Conservation (phyloP, 2,329 filamentous ascomycete species). For the Sporothrix brunneoviolacea region DNA sequence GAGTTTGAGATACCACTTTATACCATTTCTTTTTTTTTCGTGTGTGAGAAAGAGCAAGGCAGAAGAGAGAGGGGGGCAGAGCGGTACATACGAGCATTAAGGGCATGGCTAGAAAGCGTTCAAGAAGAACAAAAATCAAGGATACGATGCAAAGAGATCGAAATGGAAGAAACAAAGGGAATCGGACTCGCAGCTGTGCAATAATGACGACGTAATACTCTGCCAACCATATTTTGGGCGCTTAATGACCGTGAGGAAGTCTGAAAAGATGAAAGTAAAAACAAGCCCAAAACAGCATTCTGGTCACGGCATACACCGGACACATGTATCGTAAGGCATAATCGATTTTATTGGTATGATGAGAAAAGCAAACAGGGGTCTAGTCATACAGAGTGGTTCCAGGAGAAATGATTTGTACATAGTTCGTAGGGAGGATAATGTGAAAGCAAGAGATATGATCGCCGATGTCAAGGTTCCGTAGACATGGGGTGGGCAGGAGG, state of each 20-base stretch:
- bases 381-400: constrained; percentile 6
- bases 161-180: too few relatives aligned
- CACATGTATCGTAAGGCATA: too few relatives aligned
- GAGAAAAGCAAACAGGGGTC: too few relatives aligned
- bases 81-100: neutral
- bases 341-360: too few relatives aligned
- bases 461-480: neutral
- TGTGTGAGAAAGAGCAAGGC: too few relatives aligned
- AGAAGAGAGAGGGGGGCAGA: neutral
- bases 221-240: too few relatives aligned
- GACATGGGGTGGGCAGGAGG: too few relatives aligned
- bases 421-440: constrained; percentile 1
- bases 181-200: too few relatives aligned
- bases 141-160: too few relatives aligned
- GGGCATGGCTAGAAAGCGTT: too few relatives aligned
- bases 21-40: neutral
- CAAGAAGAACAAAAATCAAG: neutral
- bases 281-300: neutral
- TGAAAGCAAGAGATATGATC: neutral
- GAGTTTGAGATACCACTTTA: constrained; percentile 4
- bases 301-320: too few relatives aligned
- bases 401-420: constrained; percentile 1
- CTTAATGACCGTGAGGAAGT: neutral
- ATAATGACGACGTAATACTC: too few relatives aligned
- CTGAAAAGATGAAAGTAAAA: neutral